Conservation (phyloP, 1,284 basidiomycete genomes). For the Puccinia triticina region DNA sequence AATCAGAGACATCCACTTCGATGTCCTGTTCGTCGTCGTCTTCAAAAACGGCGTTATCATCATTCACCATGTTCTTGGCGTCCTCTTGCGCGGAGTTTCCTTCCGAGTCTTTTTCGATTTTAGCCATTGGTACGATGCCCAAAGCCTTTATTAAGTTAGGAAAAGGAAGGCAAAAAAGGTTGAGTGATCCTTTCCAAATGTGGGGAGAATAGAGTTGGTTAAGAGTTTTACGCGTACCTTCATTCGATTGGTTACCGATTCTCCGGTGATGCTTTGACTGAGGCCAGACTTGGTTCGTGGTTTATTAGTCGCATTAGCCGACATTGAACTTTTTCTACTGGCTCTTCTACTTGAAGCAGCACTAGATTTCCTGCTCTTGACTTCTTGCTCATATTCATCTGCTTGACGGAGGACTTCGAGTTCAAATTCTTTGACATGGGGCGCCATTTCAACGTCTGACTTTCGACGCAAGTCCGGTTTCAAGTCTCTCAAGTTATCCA, state of each 20-base stretch:
- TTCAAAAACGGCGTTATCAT: slow-evolving; percentile 63
- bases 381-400: slow-evolving; percentile 66
- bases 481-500: slow-evolving; percentile 69
- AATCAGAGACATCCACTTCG: slow-evolving; percentile 54
- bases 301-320: slow-evolving; percentile 44
- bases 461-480: slow-evolving; percentile 66
- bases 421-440: slow-evolving; percentile 71
- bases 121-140: slow-evolving; percentile 55
- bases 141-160: slow-evolving; percentile 35
- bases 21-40: slow-evolving; percentile 64
- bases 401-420: slow-evolving; percentile 73
- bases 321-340: slow-evolving; percentile 15
- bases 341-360: slow-evolving; percentile 48
- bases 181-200: slow-evolving; percentile 8
- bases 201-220: neutral
- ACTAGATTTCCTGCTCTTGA: slow-evolving; percentile 53
- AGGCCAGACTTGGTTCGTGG: slow-evolving; percentile 53
- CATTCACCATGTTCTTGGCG: slow-evolving; percentile 58
- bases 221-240: neutral
- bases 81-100: slow-evolving; percentile 56
- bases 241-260: slow-evolving; percentile 53
- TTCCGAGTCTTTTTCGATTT: slow-evolving; percentile 57
- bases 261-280: slow-evolving; percentile 53
- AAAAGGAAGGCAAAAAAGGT: slow-evolving; percentile 60
- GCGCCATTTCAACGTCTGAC: slow-evolving; percentile 68